Conservation (phyloP, 2,329 filamentous ascomycete species). For the Celoporthe dispersa region DNA sequence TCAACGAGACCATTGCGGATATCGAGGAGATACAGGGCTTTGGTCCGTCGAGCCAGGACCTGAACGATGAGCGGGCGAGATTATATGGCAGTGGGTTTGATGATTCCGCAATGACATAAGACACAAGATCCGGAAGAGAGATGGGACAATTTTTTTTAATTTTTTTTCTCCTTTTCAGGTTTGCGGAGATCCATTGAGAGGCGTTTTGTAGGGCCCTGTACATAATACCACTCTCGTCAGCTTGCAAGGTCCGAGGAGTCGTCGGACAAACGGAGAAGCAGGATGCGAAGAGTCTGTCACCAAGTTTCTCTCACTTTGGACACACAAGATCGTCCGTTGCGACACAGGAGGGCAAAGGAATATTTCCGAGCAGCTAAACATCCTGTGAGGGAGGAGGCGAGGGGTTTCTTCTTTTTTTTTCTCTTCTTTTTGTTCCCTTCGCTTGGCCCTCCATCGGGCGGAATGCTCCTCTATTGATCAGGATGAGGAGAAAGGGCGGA, state of each 20-base stretch:
- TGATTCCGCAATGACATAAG: not conserved
- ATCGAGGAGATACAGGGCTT: conserved; percentile 61
- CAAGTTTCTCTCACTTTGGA: not conserved
- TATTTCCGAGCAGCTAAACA: not conserved
- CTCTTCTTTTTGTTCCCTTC: not conserved
- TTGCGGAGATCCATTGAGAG: not conserved
- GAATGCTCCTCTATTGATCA: not conserved
- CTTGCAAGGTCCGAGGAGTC: not conserved
- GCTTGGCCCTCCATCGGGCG: not conserved
- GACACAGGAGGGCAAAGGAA: not conserved
- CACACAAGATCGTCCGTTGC: not conserved
- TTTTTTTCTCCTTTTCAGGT: too few relatives aligned
- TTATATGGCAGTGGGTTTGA: not conserved
- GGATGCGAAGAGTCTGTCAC: not conserved
- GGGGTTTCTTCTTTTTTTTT: not conserved
- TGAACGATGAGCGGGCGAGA: conserved; percentile 13
- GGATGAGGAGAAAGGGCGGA: not conserved
- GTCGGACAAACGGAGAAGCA: not conserved
- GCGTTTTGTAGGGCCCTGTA: not conserved
- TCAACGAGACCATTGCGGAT: conserved; percentile 75
- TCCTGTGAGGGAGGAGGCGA: not conserved
- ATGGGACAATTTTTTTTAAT: not conserved
- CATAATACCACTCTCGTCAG: not conserved
- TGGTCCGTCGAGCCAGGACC: conserved; percentile 48
- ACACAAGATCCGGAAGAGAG: not conserved